Evolutionary conservation across 2,329 filamentous ascomycete species (phyloP), one percentile per base, ranked within the genome.

Genomic region (Huntiella omanensis): DNA sequence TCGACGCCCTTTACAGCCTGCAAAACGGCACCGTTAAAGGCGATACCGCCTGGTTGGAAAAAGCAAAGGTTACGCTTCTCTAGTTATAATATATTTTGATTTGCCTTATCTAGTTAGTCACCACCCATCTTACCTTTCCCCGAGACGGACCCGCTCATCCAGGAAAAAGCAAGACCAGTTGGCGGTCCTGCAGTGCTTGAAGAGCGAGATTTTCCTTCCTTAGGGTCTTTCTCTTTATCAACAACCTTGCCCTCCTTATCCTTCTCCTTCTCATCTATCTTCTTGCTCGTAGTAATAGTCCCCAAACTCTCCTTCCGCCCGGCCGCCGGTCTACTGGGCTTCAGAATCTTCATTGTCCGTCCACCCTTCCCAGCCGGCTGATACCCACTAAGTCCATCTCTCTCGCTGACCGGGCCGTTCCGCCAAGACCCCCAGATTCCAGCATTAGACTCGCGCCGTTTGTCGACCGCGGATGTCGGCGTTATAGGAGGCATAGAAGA

Each of bases 321-420:
- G 22, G 22, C 22, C 22, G 22, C 22, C 7, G 22, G 22, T 28
- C 85, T 91, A 47, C 70, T 71, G 1, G 88, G 78, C 56, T 86
- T 85, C 45, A 96, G 67, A 1, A 95, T 80, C 65, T 94, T 96
- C 81, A 96, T 96, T 43, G 77, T 78, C 43, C 81, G 74, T 12
- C 70, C 63, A 13, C 65, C 62, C 41, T 76, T 67, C 52, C 73
- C 64, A 54, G 78, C 67, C 54, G 78, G 79, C 57, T 84, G 80
- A 57, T 85, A 84, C 19, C 77, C 77, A 54, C 75, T 78, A 53
- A 73, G 60, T 5, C 48, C 48, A 34, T 49, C 42, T n/a, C 48
- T 44, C 37, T 80, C 77, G 43, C 64, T 56, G 45, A 64, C 65
- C 6, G 66, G 57, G 3, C 68, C 67, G 33, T 75, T 76, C 38